Evolutionary conservation across 805 yeast genomes (phyloP).

Genomic region (Wickerhamiella siamensis): DNA sequence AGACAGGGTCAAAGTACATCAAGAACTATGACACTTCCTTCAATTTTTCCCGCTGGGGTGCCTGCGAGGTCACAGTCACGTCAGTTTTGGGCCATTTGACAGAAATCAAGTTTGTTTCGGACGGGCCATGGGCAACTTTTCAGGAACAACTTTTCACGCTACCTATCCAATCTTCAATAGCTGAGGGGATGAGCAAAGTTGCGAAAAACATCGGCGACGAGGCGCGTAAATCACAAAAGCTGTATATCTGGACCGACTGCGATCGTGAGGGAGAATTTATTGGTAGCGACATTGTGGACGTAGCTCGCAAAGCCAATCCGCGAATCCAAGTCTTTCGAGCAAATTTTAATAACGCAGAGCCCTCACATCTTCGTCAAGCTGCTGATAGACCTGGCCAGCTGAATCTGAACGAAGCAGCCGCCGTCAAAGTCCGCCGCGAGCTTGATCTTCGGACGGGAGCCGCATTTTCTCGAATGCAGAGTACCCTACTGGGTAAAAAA

Average conservation of each 20-base stretch:
- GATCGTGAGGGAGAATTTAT: conserved; percentile 93
- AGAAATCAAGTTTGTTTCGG: conserved; percentile 46
- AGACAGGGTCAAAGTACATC: conserved; percentile 39
- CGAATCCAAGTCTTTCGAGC: conserved; percentile 54
- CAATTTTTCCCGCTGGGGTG: conserved; percentile 47
- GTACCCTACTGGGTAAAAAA: conserved; percentile 29
- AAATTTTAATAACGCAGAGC: conserved; percentile 73
- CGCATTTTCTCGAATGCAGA: conserved; percentile 71
- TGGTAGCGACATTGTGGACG: conserved; percentile 65
- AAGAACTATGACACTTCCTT: conserved; percentile 68
- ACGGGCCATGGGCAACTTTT: conserved; percentile 49
- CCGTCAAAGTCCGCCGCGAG: conserved; percentile 77
- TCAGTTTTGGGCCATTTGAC: conserved; percentile 80
- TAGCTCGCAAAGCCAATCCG: conserved; percentile 43
- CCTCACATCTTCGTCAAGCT: conserved; percentile 55
- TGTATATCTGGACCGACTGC: conserved; percentile 98
- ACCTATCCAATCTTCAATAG: conserved; percentile 34
- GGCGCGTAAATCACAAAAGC: conserved; percentile 40
- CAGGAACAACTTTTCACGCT: conserved; percentile 61
- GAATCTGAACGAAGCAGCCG: conserved; percentile 58
- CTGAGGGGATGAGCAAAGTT: conserved; percentile 33
- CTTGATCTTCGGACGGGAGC: conserved; percentile 81
- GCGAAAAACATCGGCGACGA: conserved; percentile 55
- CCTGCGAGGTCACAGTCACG: conserved; percentile 77
- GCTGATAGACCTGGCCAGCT: conserved; percentile 52